Percentiles rank a stretch among this genome's conserved stretches.
Conservation (phyloP, 495 filamentous ascomycete genomes). For the Sporormia fimetaria region DNA sequence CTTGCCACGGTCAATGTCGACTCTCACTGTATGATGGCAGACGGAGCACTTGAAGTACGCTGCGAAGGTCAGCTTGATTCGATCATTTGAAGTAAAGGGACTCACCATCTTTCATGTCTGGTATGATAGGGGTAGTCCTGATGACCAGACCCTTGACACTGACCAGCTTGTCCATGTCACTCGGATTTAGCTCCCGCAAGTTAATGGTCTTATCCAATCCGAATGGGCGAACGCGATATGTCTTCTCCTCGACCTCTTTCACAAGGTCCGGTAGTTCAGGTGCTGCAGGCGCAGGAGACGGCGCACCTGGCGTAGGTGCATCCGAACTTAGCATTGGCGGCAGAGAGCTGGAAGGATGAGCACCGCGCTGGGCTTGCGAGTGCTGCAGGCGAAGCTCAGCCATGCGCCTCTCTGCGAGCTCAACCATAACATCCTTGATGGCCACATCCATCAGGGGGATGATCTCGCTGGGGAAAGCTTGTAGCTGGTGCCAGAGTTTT, state of each 20-base stretch:
- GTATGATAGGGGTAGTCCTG: slow-evolving; percentile 87
- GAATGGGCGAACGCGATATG: slow-evolving; percentile 79
- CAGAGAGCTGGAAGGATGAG: slow-evolving; percentile 52
- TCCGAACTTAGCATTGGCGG: slow-evolving; percentile 67
- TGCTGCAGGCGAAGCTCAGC: slow-evolving; percentile 50
- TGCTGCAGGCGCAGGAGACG: slow-evolving; percentile 21
- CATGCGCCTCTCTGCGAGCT: slow-evolving; percentile 75
- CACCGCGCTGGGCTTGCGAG: slow-evolving; percentile 37
- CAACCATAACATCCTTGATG: slow-evolving; percentile 86
- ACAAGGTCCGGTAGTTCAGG: slow-evolving; percentile 48
- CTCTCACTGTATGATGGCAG: slow-evolving; percentile 80
- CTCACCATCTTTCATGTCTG: slow-evolving; percentile 85
- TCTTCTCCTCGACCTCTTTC: slow-evolving; percentile 51
- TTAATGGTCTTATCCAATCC: slow-evolving; percentile 82
- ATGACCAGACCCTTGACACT: slow-evolving; percentile 96
- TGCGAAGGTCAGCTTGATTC: slow-evolving; percentile 8
- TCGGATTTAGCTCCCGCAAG: slow-evolving; percentile 87
- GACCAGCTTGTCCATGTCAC: slow-evolving; percentile 94
- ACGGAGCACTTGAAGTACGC: slow-evolving; percentile 85
- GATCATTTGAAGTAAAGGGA: neutral
- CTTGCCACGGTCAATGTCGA: slow-evolving; percentile 87
- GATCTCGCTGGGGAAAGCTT: slow-evolving; percentile 87
- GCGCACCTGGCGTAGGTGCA: slow-evolving; percentile 31
- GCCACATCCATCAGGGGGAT: slow-evolving; percentile 92
- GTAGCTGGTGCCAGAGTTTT: slow-evolving; percentile 91